A percentile compares a stretch with the other conserved stretches of the same genome.
These are phyloP conservation scores for Hamamelis virginiana DNA, from an alignment of 164 flowering plant genomes.

Conservation along the genomic window DNA sequence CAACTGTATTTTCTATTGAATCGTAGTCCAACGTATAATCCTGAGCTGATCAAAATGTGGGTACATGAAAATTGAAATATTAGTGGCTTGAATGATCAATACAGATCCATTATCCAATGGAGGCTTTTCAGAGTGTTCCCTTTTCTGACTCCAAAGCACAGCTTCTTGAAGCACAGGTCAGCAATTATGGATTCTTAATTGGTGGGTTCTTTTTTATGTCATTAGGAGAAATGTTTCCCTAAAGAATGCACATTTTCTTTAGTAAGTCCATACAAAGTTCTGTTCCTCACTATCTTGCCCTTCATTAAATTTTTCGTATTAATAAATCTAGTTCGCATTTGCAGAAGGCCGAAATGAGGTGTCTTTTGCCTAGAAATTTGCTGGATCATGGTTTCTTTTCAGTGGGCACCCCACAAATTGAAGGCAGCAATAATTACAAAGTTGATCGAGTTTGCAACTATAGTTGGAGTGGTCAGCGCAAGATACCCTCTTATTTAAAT, in stretches of 20 bases:
- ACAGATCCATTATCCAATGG: conserved; percentile 90
- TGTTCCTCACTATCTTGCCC: not conserved
- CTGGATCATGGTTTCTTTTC: conserved; percentile 73
- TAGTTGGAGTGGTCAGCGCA: conserved; percentile 94
- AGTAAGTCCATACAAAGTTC: not conserved
- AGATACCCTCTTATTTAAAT: conserved; percentile 64
- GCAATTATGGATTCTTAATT: not conserved
- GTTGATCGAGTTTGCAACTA: conserved; percentile 33
- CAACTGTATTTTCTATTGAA: not conserved
- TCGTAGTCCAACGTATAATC: not conserved
- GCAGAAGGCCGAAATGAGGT: conserved; percentile 89
- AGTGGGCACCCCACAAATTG: conserved; percentile 13
- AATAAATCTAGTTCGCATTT: conserved; percentile 8
- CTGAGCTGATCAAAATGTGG: not conserved
- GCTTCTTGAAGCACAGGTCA: conserved; percentile 91
- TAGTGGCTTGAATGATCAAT: conserved; percentile 2
- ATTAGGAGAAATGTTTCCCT: not conserved
- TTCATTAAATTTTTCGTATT: not conserved
- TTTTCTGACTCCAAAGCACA: conserved; percentile 64
- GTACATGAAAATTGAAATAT: not conserved
- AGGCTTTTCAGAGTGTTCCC: conserved; percentile 62
- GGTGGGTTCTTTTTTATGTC: not conserved
- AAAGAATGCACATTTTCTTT: not conserved
- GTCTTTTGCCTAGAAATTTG: conserved; percentile 73
- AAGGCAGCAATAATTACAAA: conserved; percentile 11